Evolutionary conservation across 2,329 filamentous ascomycete species (phyloP), one percentile per base, ranked within the genome.

Genomic region (Nothophoma quercina): DNA sequence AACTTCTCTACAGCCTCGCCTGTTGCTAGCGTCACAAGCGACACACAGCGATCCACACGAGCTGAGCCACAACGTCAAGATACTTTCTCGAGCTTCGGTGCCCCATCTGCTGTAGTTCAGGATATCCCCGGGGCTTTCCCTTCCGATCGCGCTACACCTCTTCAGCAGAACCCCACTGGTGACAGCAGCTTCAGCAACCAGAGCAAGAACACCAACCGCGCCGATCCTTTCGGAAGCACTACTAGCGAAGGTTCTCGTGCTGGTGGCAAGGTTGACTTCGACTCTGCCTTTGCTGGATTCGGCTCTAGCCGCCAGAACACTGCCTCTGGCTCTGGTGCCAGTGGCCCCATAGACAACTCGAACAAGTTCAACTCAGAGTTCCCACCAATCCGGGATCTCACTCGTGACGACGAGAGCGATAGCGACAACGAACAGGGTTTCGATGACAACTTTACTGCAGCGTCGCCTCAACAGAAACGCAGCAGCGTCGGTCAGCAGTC

Each of bases 361-460:
- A 79, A 75, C 47, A 77, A 73, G 33, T 89, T 90, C 64, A 83
- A 87, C 67, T 82, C 85, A 18, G 95, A 98, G 70, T 98, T 98
- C 69, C 95, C 95, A 25, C 95, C 93, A 0, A 96, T 98, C 55
- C 87, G 88, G n/a, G 91, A 93, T 70, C 77, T 97, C 51, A 88
- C 90, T 56, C 83, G 86, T 23, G 89, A 93, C 51, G 90, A 93
- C 19, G 88, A 96, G n/a, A 93, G 89, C 23, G 91, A 96, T 55
- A 75, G 73, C 47, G 77, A 76, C 18, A 84, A 85, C 40, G 91
- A 90, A 33, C 78, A 77, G 64, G 91, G 93, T 0, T 98, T 98
- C 69, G 93, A 96, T 41, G 95, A 99, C 69, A 88, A 97, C 73
- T 98, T 98, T 70, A 88, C 89, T 0, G 86, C 90, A 12, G 83